Percentiles rank a stretch among this genome's conserved stretches.
Conservation (phyloP, 2,329 filamentous ascomycete species). For the Monilinia fructicola region DNA sequence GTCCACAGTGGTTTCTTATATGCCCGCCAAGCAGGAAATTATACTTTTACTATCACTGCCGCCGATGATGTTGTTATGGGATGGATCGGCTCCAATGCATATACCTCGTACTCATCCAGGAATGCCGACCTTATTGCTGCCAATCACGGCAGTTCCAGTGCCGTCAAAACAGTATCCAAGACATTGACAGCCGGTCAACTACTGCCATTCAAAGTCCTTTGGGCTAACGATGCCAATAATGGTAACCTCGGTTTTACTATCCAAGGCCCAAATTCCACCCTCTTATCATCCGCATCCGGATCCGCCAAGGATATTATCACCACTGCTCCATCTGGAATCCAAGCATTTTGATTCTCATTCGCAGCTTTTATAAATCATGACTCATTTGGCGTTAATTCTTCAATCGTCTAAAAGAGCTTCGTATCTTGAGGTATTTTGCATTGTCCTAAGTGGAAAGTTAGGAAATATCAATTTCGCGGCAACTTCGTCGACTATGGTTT, state of each 20-base stretch:
- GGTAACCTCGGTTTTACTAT: not conserved
- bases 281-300: not conserved
- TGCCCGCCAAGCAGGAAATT: conserved; percentile 6
- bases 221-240: not conserved
- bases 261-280: not conserved
- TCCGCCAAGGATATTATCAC: conserved; percentile 1
- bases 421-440: too few relatives aligned
- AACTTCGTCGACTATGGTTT: too few relatives aligned
- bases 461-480: too few relatives aligned
- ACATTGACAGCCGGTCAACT: not conserved
- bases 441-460: too few relatives aligned
- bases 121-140: not conserved
- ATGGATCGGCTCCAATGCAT: conserved; percentile 3
- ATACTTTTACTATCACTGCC: not conserved
- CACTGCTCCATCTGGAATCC: not conserved
- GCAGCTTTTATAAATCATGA: not conserved
- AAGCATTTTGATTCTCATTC: not conserved
- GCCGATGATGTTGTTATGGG: conserved; percentile 1
- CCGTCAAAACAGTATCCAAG: not conserved
- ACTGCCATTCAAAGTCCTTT: not conserved
- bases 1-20: not conserved
- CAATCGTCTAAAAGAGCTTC: too few relatives aligned
- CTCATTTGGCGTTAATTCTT: too few relatives aligned
- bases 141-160: too few relatives aligned
- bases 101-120: not conserved